A percentile compares a stretch with the other conserved stretches of the same genome.
phyloP scores from a whole-genome alignment of 768 basidiomycete species.

The Calocybe cyanea region DNA sequence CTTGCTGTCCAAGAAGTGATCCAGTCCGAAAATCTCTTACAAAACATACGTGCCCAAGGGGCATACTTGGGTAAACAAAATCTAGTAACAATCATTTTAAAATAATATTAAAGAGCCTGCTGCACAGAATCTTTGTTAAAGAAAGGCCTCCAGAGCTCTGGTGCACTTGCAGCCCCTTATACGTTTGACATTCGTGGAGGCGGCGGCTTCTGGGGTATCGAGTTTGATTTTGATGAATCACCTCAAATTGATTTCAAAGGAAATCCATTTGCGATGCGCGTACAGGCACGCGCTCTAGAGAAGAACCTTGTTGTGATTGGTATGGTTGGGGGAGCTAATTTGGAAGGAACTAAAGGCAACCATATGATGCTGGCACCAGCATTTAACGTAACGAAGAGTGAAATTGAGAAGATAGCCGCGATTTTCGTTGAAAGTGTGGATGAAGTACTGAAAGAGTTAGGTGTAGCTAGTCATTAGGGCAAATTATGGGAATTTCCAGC shows the following conservation, averaged over 20 bases:
- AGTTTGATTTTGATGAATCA: constrained; percentile 67
- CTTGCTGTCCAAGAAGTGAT: constrained; percentile 81
- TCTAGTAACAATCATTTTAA: not conserved
- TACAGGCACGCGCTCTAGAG: constrained; percentile 66
- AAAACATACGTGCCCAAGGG: constrained; percentile 57
- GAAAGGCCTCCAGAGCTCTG: constrained; percentile 50
- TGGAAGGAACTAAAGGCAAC: constrained; percentile 70
- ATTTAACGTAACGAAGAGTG: constrained; percentile 68
- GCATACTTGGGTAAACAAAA: constrained; percentile 48
- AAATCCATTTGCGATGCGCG: constrained; percentile 57
- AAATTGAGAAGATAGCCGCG: constrained; percentile 66
- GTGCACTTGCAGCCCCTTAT: constrained; percentile 57
- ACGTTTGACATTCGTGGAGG: constrained; percentile 80
- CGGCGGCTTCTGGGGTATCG: constrained; percentile 81
- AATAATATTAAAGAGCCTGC: too few species aligned
- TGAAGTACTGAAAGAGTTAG: constrained; percentile 47
- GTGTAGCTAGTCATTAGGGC: not conserved
- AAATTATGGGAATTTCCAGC: too few species aligned
- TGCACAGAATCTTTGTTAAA: constrained; percentile 44
- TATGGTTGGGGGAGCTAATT: constrained; percentile 62
- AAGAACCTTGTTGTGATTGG: constrained; percentile 73
- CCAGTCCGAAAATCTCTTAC: constrained; percentile 63
- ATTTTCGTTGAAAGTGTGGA: constrained; percentile 65
- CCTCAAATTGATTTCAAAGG: constrained; percentile 46
- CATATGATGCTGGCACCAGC: constrained; percentile 76